Evolutionary conservation across 805 yeast genomes (phyloP).

Genomic region (Ogataea henricii): DNA sequence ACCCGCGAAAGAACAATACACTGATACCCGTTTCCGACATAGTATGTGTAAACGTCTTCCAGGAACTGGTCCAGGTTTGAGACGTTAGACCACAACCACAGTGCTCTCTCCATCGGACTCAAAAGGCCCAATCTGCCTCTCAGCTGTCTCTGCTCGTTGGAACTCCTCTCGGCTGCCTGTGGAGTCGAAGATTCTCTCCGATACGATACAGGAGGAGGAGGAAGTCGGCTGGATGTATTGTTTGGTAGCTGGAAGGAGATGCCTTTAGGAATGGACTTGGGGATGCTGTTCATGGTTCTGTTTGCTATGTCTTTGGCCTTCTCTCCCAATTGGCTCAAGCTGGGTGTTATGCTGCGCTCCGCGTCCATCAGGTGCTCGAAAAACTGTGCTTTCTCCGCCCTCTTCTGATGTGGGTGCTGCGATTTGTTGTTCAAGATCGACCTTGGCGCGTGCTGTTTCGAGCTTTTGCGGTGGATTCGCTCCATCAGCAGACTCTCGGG

Average conservation of each 20-base stretch:
- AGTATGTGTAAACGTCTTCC: constrained; percentile 80
- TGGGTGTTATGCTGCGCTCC: constrained; percentile 25
- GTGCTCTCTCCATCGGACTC: constrained; percentile 72
- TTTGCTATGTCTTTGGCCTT: constrained; percentile 31
- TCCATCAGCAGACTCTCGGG: constrained; percentile 34
- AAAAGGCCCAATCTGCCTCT: constrained; percentile 42
- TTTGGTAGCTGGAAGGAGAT: constrained; percentile 25
- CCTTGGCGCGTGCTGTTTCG: constrained; percentile 7
- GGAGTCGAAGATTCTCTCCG: constrained; percentile 14
- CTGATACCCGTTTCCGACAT: constrained; percentile 78
- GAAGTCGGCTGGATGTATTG: constrained; percentile 18
- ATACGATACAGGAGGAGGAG: constrained; percentile 21
- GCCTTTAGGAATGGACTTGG: constrained; percentile 25
- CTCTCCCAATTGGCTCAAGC: constrained; percentile 26
- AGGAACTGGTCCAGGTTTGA: constrained; percentile 87
- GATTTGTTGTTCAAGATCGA: constrained; percentile 7
- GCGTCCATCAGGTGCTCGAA: constrained; percentile 23
- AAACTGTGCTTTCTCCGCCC: constrained; percentile 11
- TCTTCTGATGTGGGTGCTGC: neutral
- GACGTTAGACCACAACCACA: constrained; percentile 96
- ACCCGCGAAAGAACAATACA: constrained; percentile 71
- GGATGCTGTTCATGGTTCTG: constrained; percentile 27
- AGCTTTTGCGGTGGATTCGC: constrained; percentile 10
- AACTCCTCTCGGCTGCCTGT: constrained; percentile 10
- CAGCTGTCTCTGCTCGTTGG: constrained; percentile 26